Base-by-base conservation (phyloP, 2,329 filamentous ascomycete genomes). In the Botrytis paeoniae region DNA sequence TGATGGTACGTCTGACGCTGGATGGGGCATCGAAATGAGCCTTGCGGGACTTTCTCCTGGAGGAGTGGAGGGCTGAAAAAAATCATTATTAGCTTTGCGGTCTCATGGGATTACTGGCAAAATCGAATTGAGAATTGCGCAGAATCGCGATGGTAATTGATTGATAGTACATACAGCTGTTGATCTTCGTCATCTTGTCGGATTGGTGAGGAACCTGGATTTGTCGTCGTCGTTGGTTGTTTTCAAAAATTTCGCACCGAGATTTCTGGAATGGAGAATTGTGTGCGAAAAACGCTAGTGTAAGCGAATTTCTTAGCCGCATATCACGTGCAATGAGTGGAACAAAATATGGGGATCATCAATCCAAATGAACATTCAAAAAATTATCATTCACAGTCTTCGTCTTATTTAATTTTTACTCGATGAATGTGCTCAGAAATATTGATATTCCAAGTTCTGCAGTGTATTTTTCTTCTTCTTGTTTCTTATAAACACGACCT, bases 11-110 rank as follows among this genome's bases (percentile, higher is more conserved):
- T 86, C 96, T 95, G 84, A 93, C 89, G 88, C 92, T 94, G 85
- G 95, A 98, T 81, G 95, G 94, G 80, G 96, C 96, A 85, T 89
- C 88, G 91, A 97, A 99, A 90, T 99, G 95, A 84, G 94, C 93
- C 90, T 97, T 97, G 87, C 96, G 94, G 87, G 94, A 96, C 94
- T 99, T 99, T 88, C 95, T 92, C 87, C 95, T 91, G 83, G 94
- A 97, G 86, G 93, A 93, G 85, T 88, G 85, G 82, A 94, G 83
- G 81, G 84, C 89, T 92, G 78, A 18, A 59, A 39, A 71, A 65
- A 64, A 16, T 73, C 77, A 64, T 77, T 65, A 70, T 74, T 63
- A 71, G 70, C 59, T 69, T 68, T 68, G 32, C 70, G 43, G 25
- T 59, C 61, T 32, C 22, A n/a, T 37, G 20, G 10, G 43, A 32